phyloP scores from a whole-genome alignment of 208 protist genomes.

The Crithidia thermophila region DNA sequence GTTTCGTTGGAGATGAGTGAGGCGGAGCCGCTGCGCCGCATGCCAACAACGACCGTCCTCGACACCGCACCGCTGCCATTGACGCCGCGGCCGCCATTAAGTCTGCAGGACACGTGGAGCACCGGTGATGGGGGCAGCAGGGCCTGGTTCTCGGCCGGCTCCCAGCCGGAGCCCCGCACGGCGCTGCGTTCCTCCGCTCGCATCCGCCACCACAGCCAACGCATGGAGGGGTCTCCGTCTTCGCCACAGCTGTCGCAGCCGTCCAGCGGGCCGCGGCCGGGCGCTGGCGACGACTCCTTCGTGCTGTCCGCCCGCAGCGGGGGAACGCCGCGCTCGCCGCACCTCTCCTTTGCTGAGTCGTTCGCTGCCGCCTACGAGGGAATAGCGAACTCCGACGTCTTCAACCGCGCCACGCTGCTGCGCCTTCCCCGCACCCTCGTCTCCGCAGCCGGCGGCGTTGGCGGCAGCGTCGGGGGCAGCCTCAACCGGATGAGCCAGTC shows the following conservation, averaged over 20 bases:
- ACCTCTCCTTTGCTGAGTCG: constrained; percentile 7
- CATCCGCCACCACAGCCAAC: background rate
- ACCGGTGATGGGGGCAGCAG: constrained; percentile 2
- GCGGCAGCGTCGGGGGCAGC: no score
- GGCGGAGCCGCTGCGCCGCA: background rate
- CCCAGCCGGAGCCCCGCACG: constrained; percentile 2
- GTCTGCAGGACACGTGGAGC: constrained; percentile 18
- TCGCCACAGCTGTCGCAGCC: background rate
- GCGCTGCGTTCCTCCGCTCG: constrained; percentile 1
- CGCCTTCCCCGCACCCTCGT: background rate
- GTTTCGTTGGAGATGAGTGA: background rate
- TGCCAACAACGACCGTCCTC: background rate
- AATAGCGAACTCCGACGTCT: background rate
- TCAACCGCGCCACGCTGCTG: background rate
- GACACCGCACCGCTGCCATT: background rate
- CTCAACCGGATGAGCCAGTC: background rate
- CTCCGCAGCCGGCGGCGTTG: background rate
- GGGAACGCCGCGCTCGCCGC: background rate
- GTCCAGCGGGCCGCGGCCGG: background rate
- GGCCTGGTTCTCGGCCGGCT: constrained; percentile 15
- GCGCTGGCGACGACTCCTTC: background rate
- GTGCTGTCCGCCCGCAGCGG: background rate
- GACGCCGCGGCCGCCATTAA: background rate
- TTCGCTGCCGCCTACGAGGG: background rate
- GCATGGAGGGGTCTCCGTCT: background rate